Evolutionary conservation across 148 eudicot species (phyloP).

Genomic region (Rhododendron vialii): DNA sequence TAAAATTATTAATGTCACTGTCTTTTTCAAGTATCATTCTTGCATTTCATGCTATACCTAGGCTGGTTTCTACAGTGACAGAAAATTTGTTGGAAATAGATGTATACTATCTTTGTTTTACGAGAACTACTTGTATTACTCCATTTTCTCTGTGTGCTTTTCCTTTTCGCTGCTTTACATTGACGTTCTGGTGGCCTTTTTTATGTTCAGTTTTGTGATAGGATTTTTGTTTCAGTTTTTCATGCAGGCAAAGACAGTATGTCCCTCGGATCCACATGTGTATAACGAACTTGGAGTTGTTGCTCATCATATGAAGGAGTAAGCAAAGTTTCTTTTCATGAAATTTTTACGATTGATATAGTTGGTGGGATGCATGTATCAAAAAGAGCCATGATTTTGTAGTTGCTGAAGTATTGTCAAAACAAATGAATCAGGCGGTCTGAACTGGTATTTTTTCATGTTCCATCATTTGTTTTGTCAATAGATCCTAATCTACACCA

Average conservation of each 20-base stretch:
- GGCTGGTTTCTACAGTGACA: background rate
- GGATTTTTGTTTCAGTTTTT: slow-evolving; percentile 62
- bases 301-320: slow-evolving; percentile 96
- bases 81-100: background rate
- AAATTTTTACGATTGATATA: background rate
- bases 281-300: slow-evolving; percentile 97
- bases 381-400: background rate
- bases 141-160: background rate
- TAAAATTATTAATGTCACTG: background rate
- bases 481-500: no score
- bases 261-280: slow-evolving; percentile 94
- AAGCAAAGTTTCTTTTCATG: slow-evolving; percentile 23
- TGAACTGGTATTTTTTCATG: background rate
- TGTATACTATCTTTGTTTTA: background rate
- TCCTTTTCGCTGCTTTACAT: background rate
- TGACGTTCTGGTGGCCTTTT: background rate
- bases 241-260: slow-evolving; percentile 80
- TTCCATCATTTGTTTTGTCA: no score
- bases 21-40: background rate
- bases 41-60: background rate
- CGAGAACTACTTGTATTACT: background rate
- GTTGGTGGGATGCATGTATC: background rate
- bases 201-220: slow-evolving; percentile 10
- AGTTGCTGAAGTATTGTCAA: background rate
- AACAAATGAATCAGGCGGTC: background rate